These are phyloP conservation scores for Penicillium sumatraense DNA, from an alignment of 2,329 filamentous ascomycete species.

Conservation along the genomic window DNA sequence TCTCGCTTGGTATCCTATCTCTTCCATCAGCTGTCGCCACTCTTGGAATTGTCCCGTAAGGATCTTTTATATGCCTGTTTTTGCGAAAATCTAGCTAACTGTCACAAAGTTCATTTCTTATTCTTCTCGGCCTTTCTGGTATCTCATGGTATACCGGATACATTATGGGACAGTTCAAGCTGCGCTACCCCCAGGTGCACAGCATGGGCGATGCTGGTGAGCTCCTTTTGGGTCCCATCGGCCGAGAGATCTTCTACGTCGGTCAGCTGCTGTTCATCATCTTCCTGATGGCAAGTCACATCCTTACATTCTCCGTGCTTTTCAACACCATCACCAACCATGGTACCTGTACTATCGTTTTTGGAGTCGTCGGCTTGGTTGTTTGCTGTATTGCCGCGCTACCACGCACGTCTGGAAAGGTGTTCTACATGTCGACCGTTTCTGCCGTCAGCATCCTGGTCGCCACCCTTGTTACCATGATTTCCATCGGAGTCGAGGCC, in stretches of 20 bases:
- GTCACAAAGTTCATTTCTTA: slow-evolving; percentile 44
- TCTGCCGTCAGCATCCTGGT: slow-evolving; percentile 66
- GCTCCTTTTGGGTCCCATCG: slow-evolving; percentile 62
- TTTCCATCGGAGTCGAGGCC: slow-evolving; percentile 61
- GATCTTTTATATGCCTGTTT: background rate
- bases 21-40: slow-evolving; percentile 58
- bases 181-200: slow-evolving; percentile 60
- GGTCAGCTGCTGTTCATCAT: slow-evolving; percentile 67
- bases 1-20: slow-evolving; percentile 60
- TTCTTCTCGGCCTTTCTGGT: slow-evolving; percentile 57
- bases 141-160: slow-evolving; percentile 63
- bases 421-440: slow-evolving; percentile 62
- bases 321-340: slow-evolving; percentile 66
- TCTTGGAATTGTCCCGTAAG: slow-evolving; percentile 57
- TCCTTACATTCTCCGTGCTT: slow-evolving; percentile 69
- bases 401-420: slow-evolving; percentile 64
- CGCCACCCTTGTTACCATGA: slow-evolving; percentile 68
- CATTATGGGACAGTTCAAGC: slow-evolving; percentile 62
- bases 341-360: slow-evolving; percentile 65
- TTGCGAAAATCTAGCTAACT: slow-evolving; percentile 4
- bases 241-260: slow-evolving; percentile 63
- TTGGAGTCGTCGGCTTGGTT: slow-evolving; percentile 59
- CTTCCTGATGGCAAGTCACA: slow-evolving; percentile 70
- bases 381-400: slow-evolving; percentile 62
- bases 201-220: slow-evolving; percentile 70